phyloP scores from a whole-genome alignment of 345 rosid genomes.

The Salix brachista region DNA sequence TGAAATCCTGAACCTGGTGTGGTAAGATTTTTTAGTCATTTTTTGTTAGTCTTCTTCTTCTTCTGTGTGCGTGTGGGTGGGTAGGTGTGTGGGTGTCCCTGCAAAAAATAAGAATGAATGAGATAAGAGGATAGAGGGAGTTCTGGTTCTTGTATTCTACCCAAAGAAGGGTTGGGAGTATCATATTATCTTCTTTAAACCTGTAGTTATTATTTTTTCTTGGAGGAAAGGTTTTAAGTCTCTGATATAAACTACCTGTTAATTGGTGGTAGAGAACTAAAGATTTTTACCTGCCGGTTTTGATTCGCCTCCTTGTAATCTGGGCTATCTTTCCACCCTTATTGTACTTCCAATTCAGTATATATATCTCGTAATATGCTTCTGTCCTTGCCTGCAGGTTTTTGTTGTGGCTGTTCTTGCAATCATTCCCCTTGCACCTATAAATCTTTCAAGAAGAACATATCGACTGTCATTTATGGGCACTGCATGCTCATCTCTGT shows the following conservation, averaged over 20 bases:
- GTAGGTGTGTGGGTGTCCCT: not conserved
- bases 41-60: not conserved
- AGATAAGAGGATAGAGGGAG: not conserved
- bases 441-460: conserved; percentile 70
- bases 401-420: conserved; percentile 86
- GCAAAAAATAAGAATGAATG: not conserved
- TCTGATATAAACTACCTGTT: not conserved
- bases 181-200: not conserved
- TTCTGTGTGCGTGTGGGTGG: too few relatives aligned
- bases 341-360: not conserved
- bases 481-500: conserved; percentile 77
- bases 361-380: conserved; percentile 8
- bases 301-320: not conserved
- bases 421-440: conserved; percentile 71
- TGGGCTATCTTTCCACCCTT: not conserved
- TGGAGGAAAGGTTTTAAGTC: not conserved
- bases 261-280: not conserved
- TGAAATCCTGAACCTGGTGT: not conserved
- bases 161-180: not conserved
- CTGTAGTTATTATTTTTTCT: not conserved
- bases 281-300: not conserved
- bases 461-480: conserved; percentile 91
- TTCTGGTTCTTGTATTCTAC: not conserved
- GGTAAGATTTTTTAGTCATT: not conserved
- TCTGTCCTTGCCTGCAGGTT: conserved; percentile 48